These are phyloP conservation scores for Auxenochlorella protothecoides DNA, from an alignment of 139 green algal species.

Conservation along the genomic window DNA sequence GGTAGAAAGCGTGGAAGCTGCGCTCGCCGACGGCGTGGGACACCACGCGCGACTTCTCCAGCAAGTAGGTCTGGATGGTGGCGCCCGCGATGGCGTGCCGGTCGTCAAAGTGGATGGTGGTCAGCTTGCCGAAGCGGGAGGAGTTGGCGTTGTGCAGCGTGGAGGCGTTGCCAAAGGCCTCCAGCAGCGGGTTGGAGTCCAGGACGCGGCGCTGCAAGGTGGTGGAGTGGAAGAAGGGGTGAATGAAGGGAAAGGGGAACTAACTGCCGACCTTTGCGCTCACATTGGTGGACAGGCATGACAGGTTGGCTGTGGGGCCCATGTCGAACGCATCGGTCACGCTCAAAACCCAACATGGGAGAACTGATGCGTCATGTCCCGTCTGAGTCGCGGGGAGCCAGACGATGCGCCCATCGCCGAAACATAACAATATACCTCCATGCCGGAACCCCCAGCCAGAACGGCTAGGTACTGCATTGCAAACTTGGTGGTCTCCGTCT, in stretches of 20 bases:
- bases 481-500: slow-evolving; percentile 93
- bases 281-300: too few relatives aligned
- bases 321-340: too few relatives aligned
- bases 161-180: slow-evolving; percentile 94
- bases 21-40: slow-evolving; percentile 55
- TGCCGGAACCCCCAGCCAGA: slow-evolving; percentile 56
- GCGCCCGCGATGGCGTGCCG: slow-evolving; percentile 57
- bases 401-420: too few relatives aligned
- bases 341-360: too few relatives aligned
- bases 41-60: slow-evolving; percentile 72
- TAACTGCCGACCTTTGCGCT: too few relatives aligned
- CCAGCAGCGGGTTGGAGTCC: slow-evolving; percentile 84
- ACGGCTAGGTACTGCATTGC: slow-evolving; percentile 85
- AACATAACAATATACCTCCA: slow-evolving; percentile 14
- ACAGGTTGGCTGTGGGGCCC: too few relatives aligned
- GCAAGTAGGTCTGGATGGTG: slow-evolving; percentile 79
- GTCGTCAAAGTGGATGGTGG: slow-evolving; percentile 71
- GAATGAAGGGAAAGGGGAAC: too few relatives aligned
- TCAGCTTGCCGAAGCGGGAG: slow-evolving; percentile 86
- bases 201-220: slow-evolving; percentile 44
- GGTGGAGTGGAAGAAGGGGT: slow-evolving; percentile 2
- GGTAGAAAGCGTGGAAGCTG: slow-evolving; percentile 92
- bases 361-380: too few relatives aligned
- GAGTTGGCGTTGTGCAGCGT: slow-evolving; percentile 92
- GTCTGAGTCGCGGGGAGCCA: too few relatives aligned